phyloP scores from a whole-genome alignment of 345 rosid species.

The Nasturtium officinale region DNA sequence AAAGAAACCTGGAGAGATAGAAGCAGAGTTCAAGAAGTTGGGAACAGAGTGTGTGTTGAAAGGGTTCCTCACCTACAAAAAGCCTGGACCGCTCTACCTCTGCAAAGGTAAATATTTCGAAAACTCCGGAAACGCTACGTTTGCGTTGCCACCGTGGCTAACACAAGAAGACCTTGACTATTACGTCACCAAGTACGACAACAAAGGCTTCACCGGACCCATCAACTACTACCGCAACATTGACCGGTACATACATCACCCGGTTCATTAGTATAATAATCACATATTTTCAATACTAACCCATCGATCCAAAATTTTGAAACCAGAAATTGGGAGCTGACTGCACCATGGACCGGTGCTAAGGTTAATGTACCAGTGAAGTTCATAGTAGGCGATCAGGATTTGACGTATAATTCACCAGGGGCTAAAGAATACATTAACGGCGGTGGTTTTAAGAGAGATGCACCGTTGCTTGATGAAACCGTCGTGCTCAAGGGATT shows the following conservation, averaged over 20 bases:
- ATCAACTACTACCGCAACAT: conserved; percentile 79
- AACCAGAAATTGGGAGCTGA: conserved; percentile 76
- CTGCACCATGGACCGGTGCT: conserved; percentile 65
- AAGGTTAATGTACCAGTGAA: conserved; percentile 65
- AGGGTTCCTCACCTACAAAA: conserved; percentile 51
- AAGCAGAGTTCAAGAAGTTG: conserved; percentile 52
- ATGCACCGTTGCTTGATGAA: conserved; percentile 73
- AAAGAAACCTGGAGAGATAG: conserved; percentile 71
- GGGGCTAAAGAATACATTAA: conserved; percentile 62
- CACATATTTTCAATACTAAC: not conserved
- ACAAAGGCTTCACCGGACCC: conserved; percentile 74
- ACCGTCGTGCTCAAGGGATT: conserved; percentile 70
- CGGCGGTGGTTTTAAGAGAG: conserved; percentile 55
- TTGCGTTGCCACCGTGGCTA: conserved; percentile 69
- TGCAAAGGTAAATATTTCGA: conserved; percentile 58
- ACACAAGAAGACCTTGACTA: conserved; percentile 60
- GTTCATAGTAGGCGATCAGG: conserved; percentile 75
- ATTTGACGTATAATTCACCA: conserved; percentile 56
- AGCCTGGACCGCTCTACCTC: conserved; percentile 57
- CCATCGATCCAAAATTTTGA: not conserved
- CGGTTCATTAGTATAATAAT: not conserved
- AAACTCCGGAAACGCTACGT: conserved; percentile 29
- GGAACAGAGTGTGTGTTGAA: conserved; percentile 56
- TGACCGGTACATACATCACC: conserved; percentile 50
- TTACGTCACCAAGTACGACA: conserved; percentile 52